These are phyloP conservation scores for Diplodia corticola DNA, from an alignment of 2,329 filamentous ascomycete species.

Conservation along the genomic window DNA sequence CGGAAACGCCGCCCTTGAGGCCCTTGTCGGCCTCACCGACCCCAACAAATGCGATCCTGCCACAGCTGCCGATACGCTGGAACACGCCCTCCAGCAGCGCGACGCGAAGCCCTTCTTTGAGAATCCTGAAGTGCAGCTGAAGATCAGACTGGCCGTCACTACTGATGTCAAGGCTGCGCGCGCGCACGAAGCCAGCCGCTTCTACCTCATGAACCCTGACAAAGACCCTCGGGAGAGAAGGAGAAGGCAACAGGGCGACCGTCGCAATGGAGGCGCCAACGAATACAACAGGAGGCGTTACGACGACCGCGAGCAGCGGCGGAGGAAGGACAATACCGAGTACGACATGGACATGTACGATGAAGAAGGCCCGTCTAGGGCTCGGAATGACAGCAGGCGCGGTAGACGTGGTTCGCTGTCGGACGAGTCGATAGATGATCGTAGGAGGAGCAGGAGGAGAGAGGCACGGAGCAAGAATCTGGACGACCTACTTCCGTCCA, in stretches of 20 bases:
- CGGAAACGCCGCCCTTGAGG: conserved; percentile 54
- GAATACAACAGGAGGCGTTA: conserved; percentile 47
- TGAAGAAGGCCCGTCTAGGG: conserved; percentile 53
- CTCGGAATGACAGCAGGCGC: conserved; percentile 26
- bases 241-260: conserved; percentile 36
- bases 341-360: conserved; percentile 84
- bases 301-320: conserved; percentile 44
- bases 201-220: conserved; percentile 90
- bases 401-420: conserved; percentile 26
- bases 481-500: conserved; percentile 36
- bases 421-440: conserved; percentile 29
- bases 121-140: conserved; percentile 68
- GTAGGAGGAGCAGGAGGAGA: conserved; percentile 28
- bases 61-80: conserved; percentile 34
- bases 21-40: conserved; percentile 55
- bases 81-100: conserved; percentile 62
- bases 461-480: conserved; percentile 22
- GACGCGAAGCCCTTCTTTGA: conserved; percentile 68
- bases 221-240: conserved; percentile 72
- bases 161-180: conserved; percentile 78
- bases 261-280: conserved; percentile 33
- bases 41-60: conserved; percentile 48
- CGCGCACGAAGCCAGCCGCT: conserved; percentile 79
- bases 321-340: conserved; percentile 50
- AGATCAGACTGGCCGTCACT: conserved; percentile 71